phyloP scores from a whole-genome alignment of 2,329 filamentous ascomycete species.

The Peltaster fructicola region DNA sequence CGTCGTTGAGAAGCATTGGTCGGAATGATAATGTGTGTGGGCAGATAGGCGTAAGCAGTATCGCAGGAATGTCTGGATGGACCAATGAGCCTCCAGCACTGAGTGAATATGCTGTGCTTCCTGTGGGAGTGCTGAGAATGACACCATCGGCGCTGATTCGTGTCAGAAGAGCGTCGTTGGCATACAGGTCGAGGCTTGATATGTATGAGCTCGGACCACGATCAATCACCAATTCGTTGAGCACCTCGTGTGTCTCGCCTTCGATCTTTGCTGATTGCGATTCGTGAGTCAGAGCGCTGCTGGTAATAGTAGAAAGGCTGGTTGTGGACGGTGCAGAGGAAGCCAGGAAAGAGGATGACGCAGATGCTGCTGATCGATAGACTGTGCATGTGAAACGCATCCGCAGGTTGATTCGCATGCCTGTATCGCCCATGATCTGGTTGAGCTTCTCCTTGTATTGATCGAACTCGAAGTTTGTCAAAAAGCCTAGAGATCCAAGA shows the following conservation, averaged over 20 bases:
- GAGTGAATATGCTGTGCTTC: conserved; percentile 77
- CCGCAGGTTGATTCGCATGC: conserved; percentile 92
- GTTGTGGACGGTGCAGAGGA: conserved; percentile 12
- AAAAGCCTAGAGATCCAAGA: conserved; percentile 69
- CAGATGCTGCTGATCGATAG: conserved; percentile 43
- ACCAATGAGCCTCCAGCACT: conserved; percentile 91
- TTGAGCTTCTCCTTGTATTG: conserved; percentile 75
- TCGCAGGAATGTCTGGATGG: conserved; percentile 90
- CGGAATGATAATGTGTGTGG: conserved; percentile 93
- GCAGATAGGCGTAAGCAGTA: conserved; percentile 91
- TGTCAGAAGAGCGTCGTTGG: conserved; percentile 84
- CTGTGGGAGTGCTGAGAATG: conserved; percentile 94
- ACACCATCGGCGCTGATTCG: conserved; percentile 93
- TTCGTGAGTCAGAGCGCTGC: conserved; percentile 5
- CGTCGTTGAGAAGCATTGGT: conserved; percentile 94
- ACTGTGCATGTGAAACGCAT: conserved; percentile 99
- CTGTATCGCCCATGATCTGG: conserved; percentile 78
- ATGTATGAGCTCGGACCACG: conserved; percentile 93
- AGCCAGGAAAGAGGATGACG: conserved; percentile 11
- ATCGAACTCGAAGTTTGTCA: conserved; percentile 76
- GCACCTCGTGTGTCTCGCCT: conserved; percentile 89
- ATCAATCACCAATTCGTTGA: conserved; percentile 97
- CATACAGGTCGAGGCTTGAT: conserved; percentile 89
- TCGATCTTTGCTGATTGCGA: conserved; percentile 50
- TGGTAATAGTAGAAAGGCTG: conserved; percentile 15